Percentiles rank a stretch among this genome's conserved stretches.
Conservation (phyloP, 257 asterid species). For the Cruciata laevipes region DNA sequence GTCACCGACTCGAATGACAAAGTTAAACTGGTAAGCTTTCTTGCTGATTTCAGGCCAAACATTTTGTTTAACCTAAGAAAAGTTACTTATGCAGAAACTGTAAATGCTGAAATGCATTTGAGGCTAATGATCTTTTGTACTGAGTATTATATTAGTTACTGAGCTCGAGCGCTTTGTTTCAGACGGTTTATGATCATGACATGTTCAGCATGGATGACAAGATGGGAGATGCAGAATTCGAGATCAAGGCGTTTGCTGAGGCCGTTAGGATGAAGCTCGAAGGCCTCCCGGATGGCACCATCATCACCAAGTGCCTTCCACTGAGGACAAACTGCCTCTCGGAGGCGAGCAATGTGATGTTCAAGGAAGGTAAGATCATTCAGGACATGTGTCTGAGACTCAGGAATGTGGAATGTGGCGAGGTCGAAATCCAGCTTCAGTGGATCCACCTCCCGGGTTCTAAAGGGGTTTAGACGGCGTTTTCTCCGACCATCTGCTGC, state of each 20-base stretch:
- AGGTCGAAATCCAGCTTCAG: slow-evolving; percentile 41
- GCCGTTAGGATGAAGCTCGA: slow-evolving; percentile 30
- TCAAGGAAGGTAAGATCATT: slow-evolving; percentile 29
- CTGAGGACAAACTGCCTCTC: slow-evolving; percentile 37
- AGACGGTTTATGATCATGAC: slow-evolving; percentile 47
- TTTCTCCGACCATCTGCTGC: background rate
- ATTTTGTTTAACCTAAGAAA: too few relatives aligned
- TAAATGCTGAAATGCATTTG: background rate
- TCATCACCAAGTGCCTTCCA: slow-evolving; percentile 27
- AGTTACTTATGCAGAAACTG: too few relatives aligned
- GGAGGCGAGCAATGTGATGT: slow-evolving; percentile 31
- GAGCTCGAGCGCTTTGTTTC: slow-evolving; percentile 6
- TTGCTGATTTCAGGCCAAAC: too few relatives aligned
- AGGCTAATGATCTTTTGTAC: too few relatives aligned
- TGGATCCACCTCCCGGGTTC: slow-evolving; percentile 46
- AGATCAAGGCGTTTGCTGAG: slow-evolving; percentile 34
- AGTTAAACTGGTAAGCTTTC: slow-evolving; percentile 42
- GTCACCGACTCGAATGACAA: slow-evolving; percentile 42
- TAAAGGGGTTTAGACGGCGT: slow-evolving; percentile 25
- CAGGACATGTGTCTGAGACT: slow-evolving; percentile 42
- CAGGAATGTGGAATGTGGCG: slow-evolving; percentile 45
- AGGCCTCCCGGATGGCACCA: slow-evolving; percentile 35
- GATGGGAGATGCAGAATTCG: slow-evolving; percentile 47
- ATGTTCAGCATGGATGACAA: slow-evolving; percentile 42
- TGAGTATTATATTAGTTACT: too few relatives aligned